Conservation (phyloP, 345 rosid species). For the Heritiera fomes region DNA sequence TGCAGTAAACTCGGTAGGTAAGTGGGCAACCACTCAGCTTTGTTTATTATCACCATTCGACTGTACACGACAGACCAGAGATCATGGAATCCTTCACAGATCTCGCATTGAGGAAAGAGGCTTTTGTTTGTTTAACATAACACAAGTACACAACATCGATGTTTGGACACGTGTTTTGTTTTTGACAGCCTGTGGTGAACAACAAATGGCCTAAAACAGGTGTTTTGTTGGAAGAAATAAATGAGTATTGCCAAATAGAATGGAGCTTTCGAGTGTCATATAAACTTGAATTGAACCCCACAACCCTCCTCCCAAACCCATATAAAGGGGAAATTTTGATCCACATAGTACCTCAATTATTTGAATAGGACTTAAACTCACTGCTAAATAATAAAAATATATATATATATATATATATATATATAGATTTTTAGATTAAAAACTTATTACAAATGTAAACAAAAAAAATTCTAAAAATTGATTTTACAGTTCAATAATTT, state of each 20-base stretch:
- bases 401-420: no score
- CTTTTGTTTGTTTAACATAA: background rate
- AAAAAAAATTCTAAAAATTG: no score
- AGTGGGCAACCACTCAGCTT: background rate
- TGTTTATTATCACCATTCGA: background rate
- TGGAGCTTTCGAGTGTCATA: no score
- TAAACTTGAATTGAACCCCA: no score
- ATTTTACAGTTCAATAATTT: no score
- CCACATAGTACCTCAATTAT: no score
- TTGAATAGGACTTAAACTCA: no score
- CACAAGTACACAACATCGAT: background rate
- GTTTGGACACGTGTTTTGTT: background rate
- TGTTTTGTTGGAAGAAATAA: background rate
- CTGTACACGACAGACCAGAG: background rate
- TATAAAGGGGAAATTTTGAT: no score
- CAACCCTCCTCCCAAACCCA: no score
- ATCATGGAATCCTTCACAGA: background rate
- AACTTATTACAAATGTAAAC: no score
- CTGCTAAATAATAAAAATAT: no score
- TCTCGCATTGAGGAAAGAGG: background rate
- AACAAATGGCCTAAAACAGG: background rate
- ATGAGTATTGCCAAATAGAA: background rate
- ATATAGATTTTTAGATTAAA: no score
- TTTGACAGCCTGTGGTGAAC: conserved; percentile 1
- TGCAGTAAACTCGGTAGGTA: background rate